Conservation (phyloP, 306 rosid genomes). For the Prunus armeniaca region DNA sequence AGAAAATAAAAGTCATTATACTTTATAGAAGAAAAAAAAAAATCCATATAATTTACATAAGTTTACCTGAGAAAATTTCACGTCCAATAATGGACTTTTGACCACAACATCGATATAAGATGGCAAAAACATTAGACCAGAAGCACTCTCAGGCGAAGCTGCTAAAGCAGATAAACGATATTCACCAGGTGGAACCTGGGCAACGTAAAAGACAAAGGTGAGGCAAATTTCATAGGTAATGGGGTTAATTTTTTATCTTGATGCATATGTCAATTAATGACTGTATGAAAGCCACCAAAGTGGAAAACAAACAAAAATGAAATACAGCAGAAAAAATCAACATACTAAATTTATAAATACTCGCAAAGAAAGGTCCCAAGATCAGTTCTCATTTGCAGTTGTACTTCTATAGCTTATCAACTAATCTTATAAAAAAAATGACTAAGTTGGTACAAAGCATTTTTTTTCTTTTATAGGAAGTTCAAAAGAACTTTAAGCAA, state of each 20-base stretch:
- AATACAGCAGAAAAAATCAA: neutral
- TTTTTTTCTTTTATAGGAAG: neutral
- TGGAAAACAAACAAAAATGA: slow-evolving; percentile 1
- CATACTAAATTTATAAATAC: neutral
- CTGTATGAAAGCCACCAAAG: slow-evolving; percentile 1
- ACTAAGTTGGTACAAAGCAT: neutral
- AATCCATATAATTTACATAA: slow-evolving; percentile 1
- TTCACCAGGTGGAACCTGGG: slow-evolving; percentile 87
- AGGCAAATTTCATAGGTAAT: slow-evolving; percentile 1
- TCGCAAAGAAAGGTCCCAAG: neutral
- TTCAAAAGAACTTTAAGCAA: neutral
- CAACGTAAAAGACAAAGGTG: slow-evolving; percentile 12
- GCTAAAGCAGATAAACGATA: slow-evolving; percentile 92
- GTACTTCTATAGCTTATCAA: neutral
- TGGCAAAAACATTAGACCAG: slow-evolving; percentile 87
- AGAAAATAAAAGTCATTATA: neutral
- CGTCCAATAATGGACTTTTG: slow-evolving; percentile 68
- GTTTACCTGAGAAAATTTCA: slow-evolving; percentile 86
- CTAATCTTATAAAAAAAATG: neutral
- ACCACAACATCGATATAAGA: slow-evolving; percentile 70
- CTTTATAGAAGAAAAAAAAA: neutral
- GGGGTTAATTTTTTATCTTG: neutral
- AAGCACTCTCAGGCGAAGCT: slow-evolving; percentile 65
- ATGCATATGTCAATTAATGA: neutral
- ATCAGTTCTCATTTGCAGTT: neutral